Conservation (phyloP, 257 asterid species). For the Fraxinus excelsior region DNA sequence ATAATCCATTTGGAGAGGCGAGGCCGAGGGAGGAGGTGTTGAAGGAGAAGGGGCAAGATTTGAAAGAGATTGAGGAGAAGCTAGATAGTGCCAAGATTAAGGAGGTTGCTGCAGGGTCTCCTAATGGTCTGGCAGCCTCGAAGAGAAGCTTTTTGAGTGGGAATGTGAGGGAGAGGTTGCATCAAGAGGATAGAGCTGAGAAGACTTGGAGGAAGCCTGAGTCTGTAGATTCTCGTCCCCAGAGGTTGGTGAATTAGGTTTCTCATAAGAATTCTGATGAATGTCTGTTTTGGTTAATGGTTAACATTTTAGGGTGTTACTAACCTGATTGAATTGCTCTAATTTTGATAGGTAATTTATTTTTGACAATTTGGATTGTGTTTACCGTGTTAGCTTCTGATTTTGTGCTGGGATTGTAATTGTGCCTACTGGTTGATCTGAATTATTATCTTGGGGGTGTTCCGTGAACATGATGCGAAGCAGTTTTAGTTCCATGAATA, state of each 20-base stretch:
- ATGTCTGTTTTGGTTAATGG: neutral
- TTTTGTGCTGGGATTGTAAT: neutral
- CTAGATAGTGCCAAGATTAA: constrained; percentile 55
- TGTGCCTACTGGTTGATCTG: neutral
- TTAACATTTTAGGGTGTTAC: neutral
- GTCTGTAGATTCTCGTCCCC: constrained; percentile 24
- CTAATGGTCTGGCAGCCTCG: constrained; percentile 20
- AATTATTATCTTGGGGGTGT: too few relatives aligned
- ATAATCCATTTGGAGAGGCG: constrained; percentile 87
- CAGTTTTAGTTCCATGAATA: neutral
- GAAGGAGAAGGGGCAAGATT: constrained; percentile 92
- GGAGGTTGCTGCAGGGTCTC: constrained; percentile 20
- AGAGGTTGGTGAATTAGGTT: constrained; percentile 31
- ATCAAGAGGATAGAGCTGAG: constrained; percentile 32
- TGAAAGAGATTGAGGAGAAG: constrained; percentile 85
- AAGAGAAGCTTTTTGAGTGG: constrained; percentile 41
- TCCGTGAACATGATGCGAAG: neutral
- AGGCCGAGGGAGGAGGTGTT: constrained; percentile 97
- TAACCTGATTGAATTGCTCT: neutral
- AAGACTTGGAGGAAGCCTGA: constrained; percentile 46
- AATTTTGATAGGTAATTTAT: neutral
- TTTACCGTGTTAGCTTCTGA: too few relatives aligned
- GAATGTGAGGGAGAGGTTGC: constrained; percentile 27
- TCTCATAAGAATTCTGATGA: neutral
- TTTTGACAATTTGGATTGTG: neutral